Evolutionary conservation across 2,329 filamentous ascomycete species (phyloP).

Genomic region (Cytospora chrysosperma): DNA sequence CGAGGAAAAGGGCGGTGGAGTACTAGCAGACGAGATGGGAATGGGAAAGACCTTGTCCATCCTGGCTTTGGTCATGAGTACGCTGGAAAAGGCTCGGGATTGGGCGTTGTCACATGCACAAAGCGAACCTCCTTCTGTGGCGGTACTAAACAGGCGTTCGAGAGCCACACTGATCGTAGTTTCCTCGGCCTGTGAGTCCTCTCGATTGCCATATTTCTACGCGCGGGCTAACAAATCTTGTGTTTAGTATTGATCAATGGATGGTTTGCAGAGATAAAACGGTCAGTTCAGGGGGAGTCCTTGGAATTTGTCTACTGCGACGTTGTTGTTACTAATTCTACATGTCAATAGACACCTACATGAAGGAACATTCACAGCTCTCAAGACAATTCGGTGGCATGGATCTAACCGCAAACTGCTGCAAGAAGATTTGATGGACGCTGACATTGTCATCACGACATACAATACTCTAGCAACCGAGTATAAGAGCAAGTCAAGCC

Average conservation of each 20-base stretch:
- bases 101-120: neutral
- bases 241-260: neutral
- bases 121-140: neutral
- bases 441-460: constrained; percentile 47
- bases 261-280: neutral
- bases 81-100: constrained; percentile 17
- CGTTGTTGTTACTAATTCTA: neutral
- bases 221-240: neutral
- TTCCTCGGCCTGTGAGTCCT: neutral
- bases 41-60: constrained; percentile 57
- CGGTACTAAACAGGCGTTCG: neutral
- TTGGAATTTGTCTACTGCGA: neutral
- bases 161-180: neutral
- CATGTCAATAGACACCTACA: constrained; percentile 34
- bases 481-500: constrained; percentile 26
- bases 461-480: constrained; percentile 46
- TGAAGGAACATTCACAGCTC: constrained; percentile 3
- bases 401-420: constrained; percentile 31
- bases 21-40: constrained; percentile 63
- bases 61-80: constrained; percentile 47
- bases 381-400: constrained; percentile 39
- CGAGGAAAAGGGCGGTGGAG: constrained; percentile 36
- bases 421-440: constrained; percentile 32
- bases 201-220: neutral
- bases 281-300: too few relatives aligned